A percentile compares a stretch with the other conserved stretches of the same genome.
These are phyloP conservation scores for Acephala macrosclerotiorum DNA, from an alignment of 2,329 filamentous ascomycete genomes.

Conservation along the genomic window DNA sequence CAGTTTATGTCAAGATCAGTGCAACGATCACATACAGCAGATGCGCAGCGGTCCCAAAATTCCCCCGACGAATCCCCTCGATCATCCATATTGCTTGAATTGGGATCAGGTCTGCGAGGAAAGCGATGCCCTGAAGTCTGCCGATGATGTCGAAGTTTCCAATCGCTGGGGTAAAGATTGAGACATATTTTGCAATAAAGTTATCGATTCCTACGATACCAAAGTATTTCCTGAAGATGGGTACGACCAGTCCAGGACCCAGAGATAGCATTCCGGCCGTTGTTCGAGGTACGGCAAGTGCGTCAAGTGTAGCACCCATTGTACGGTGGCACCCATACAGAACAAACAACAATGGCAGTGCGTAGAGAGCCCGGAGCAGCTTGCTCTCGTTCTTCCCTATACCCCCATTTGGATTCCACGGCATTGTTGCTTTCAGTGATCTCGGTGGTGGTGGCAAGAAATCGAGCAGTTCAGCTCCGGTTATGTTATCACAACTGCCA, in stretches of 20 bases:
- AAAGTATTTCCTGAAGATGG: slow-evolving; percentile 27
- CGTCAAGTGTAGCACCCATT: slow-evolving; percentile 19
- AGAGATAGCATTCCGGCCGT: background rate
- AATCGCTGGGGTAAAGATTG: slow-evolving; percentile 35
- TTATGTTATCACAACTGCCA: slow-evolving; percentile 30
- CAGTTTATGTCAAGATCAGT: background rate
- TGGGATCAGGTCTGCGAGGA: slow-evolving; percentile 39
- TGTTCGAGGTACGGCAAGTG: background rate
- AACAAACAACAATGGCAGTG: slow-evolving; percentile 32
- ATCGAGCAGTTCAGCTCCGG: slow-evolving; percentile 40
- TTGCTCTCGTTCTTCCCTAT: slow-evolving; percentile 39
- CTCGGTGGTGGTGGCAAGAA: slow-evolving; percentile 41
- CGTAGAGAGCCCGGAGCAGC: slow-evolving; percentile 34
- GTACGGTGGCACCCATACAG: slow-evolving; percentile 30
- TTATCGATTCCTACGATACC: slow-evolving; percentile 30
- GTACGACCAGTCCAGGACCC: background rate
- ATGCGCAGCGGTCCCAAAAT: slow-evolving; percentile 38
- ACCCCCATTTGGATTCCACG: slow-evolving; percentile 41
- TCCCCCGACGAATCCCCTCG: slow-evolving; percentile 41
- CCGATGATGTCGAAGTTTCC: slow-evolving; percentile 29
- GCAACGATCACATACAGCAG: slow-evolving; percentile 18
- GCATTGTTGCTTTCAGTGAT: slow-evolving; percentile 36
- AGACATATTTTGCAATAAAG: slow-evolving; percentile 31
- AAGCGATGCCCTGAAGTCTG: slow-evolving; percentile 36
- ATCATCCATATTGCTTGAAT: slow-evolving; percentile 43